These are phyloP conservation scores for Candida ovalis DNA, from an alignment of 805 yeast species.

Conservation along the genomic window DNA sequence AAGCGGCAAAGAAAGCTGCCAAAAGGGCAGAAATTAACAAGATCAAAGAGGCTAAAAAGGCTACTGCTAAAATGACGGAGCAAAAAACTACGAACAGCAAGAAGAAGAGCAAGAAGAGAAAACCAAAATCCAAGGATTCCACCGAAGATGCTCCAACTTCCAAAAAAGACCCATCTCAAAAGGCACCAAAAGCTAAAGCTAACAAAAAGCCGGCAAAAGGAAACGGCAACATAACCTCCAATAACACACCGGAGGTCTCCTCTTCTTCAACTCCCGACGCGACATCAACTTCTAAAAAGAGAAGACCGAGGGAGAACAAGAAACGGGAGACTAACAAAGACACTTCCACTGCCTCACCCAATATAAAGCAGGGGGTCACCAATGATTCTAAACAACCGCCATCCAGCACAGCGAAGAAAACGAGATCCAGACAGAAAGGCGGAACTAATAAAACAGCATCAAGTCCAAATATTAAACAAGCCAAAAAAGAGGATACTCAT, in stretches of 20 bases:
- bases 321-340: neutral
- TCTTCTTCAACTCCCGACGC: neutral
- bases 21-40: neutral
- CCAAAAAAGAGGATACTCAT: slow-evolving; percentile 4
- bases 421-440: neutral
- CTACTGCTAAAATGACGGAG: neutral
- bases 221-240: neutral
- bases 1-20: neutral
- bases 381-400: neutral
- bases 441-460: neutral
- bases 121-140: neutral
- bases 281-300: neutral
- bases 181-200: neutral
- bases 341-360: neutral
- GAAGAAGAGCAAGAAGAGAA: neutral
- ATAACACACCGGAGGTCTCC: no score
- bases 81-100: neutral
- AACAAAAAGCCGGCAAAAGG: neutral
- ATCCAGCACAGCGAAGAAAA: neutral
- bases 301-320: neutral
- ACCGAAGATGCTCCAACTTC: neutral
- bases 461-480: neutral
- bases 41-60: neutral
- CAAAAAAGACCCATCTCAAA: neutral
- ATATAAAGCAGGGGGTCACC: neutral